Conservation (phyloP, 78 protist species). For the Cavenderia fasciculata region DNA sequence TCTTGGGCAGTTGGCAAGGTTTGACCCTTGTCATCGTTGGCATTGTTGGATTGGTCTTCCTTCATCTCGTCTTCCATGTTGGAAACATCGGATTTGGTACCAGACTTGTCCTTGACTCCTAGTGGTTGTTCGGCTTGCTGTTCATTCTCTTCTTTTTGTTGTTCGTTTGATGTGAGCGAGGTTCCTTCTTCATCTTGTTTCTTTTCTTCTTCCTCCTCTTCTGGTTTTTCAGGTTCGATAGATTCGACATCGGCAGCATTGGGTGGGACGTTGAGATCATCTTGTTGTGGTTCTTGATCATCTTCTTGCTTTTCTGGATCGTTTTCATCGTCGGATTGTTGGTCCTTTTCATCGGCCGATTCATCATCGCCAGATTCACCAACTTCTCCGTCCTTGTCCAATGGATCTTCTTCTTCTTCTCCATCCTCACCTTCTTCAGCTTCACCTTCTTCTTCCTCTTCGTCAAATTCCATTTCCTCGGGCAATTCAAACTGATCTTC, state of each 20-base stretch:
- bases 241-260: slow-evolving; percentile 26
- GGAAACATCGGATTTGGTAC: slow-evolving; percentile 36
- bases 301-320: slow-evolving; percentile 64
- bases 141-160: slow-evolving; percentile 29
- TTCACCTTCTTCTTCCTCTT: slow-evolving; percentile 47
- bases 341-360: slow-evolving; percentile 30
- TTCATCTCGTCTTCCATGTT: slow-evolving; percentile 67
- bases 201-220: slow-evolving; percentile 41
- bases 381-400: slow-evolving; percentile 42
- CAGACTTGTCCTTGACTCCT: slow-evolving; percentile 67
- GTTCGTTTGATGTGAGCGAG: slow-evolving; percentile 63
- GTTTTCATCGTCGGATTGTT: slow-evolving; percentile 19
- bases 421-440: slow-evolving; percentile 43
- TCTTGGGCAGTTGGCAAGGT: slow-evolving; percentile 50
- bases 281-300: slow-evolving; percentile 41
- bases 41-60: slow-evolving; percentile 80
- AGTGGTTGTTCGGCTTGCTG: slow-evolving; percentile 68
- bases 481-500: slow-evolving; percentile 78
- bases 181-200: slow-evolving; percentile 34
- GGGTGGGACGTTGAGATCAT: slow-evolving; percentile 40
- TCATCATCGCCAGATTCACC: slow-evolving; percentile 39
- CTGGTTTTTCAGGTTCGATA: slow-evolving; percentile 18
- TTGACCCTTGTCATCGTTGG: slow-evolving; percentile 42
- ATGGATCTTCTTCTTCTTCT: slow-evolving; percentile 16
- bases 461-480: slow-evolving; percentile 57